A percentile compares a stretch with the other conserved stretches of the same genome.
Evolutionary conservation across 208 protist species (phyloP).

Genomic region (Leishmania tarentolae): DNA sequence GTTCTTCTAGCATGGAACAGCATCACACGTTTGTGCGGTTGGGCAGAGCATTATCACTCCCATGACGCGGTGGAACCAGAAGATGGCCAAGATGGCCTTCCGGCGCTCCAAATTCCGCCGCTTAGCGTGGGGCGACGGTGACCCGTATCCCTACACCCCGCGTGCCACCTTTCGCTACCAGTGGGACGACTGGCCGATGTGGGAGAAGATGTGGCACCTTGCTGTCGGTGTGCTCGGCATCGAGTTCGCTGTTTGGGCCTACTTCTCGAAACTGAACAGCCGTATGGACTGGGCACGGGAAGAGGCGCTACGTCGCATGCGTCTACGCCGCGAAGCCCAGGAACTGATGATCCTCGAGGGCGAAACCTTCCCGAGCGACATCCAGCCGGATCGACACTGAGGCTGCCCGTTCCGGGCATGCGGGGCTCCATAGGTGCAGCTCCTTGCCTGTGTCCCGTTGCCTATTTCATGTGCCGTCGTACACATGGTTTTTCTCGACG

Average conservation of each 20-base stretch:
- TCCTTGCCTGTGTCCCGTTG: neutral
- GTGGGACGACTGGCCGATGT: constrained; percentile 91
- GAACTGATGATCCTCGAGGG: constrained; percentile 91
- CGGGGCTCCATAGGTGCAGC: too few species aligned
- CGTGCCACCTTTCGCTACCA: constrained; percentile 91
- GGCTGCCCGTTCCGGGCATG: neutral
- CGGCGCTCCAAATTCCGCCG: constrained; percentile 87
- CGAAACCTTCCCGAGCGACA: constrained; percentile 80
- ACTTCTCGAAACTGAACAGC: constrained; percentile 85
- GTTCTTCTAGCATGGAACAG: constrained; percentile 51
- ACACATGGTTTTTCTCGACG: neutral
- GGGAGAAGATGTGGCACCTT: constrained; percentile 90
- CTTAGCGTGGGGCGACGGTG: constrained; percentile 87
- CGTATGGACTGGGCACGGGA: constrained; percentile 90
- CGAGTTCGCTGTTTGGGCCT: constrained; percentile 81
- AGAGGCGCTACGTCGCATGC: constrained; percentile 89
- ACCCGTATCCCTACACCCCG: constrained; percentile 89
- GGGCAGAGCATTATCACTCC: neutral
- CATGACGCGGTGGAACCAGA: constrained; percentile 88
- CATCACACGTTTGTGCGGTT: neutral
- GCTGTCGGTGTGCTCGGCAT: constrained; percentile 55
- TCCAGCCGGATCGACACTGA: constrained; percentile 25
- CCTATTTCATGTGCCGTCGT: neutral
- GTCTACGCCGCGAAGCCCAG: constrained; percentile 84
- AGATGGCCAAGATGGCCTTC: constrained; percentile 92